phyloP scores from a whole-genome alignment of 352 stramenopile genomes.

The Phytophthora pisi region DNA sequence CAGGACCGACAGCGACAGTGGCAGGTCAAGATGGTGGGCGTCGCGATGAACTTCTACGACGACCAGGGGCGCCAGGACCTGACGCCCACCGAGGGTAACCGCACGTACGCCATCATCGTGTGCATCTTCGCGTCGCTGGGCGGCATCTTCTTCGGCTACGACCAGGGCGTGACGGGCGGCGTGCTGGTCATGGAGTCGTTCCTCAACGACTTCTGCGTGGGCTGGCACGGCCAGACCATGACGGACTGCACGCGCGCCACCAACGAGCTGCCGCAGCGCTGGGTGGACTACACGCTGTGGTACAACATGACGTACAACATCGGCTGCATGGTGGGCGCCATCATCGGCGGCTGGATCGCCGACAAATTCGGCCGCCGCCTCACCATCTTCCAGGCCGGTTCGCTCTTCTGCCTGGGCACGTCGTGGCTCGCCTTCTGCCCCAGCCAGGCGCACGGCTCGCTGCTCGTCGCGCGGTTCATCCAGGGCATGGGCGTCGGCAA shows the following conservation, averaged over 20 bases:
- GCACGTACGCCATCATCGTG: slow-evolving; percentile 49
- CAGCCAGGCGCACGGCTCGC: slow-evolving; percentile 32
- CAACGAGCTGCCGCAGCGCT: slow-evolving; percentile 41
- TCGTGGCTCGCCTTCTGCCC: slow-evolving; percentile 48
- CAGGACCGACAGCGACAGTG: not conserved
- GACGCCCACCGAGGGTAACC: slow-evolving; percentile 48
- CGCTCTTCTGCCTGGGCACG: slow-evolving; percentile 48
- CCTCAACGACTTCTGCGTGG: slow-evolving; percentile 53
- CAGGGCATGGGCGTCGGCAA: slow-evolving; percentile 55
- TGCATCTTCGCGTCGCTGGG: slow-evolving; percentile 47
- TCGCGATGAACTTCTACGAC: slow-evolving; percentile 54
- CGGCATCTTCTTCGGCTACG: slow-evolving; percentile 51
- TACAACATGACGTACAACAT: slow-evolving; percentile 69
- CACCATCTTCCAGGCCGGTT: slow-evolving; percentile 48
- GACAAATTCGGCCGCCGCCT: slow-evolving; percentile 48
- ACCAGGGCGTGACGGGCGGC: slow-evolving; percentile 43
- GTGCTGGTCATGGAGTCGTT: slow-evolving; percentile 59
- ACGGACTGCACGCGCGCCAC: slow-evolving; percentile 39
- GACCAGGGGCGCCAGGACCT: slow-evolving; percentile 35
- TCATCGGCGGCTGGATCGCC: slow-evolving; percentile 44
- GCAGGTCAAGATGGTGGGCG: slow-evolving; percentile 34
- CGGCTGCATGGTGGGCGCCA: slow-evolving; percentile 49
- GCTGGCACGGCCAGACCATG: slow-evolving; percentile 45
- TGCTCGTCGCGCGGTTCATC: slow-evolving; percentile 47
- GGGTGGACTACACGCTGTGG: slow-evolving; percentile 56